Evolutionary conservation across 2,329 filamentous ascomycete species (phyloP).

Genomic region (Microcyclosporella mali): DNA sequence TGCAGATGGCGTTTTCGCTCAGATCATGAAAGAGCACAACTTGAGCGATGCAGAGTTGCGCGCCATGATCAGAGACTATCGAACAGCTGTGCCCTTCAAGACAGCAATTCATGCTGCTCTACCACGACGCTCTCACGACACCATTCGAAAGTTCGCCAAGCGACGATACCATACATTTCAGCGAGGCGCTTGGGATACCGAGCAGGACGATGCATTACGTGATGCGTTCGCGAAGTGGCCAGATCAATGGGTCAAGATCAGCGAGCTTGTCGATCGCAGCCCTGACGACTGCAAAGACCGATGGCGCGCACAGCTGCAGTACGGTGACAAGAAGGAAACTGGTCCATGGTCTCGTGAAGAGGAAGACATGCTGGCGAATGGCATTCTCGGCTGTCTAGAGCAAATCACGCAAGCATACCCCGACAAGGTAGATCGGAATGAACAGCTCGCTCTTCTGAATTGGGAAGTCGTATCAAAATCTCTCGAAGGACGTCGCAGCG

Average conservation of each 20-base stretch:
- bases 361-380: constrained; percentile 47
- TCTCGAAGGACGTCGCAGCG: constrained; percentile 57
- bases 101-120: constrained; percentile 24
- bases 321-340: constrained; percentile 47
- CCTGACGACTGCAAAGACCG: constrained; percentile 63
- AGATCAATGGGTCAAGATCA: constrained; percentile 58
- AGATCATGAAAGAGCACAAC: constrained; percentile 12
- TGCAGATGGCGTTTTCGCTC: constrained; percentile 23
- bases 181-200: constrained; percentile 53
- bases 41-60: constrained; percentile 18
- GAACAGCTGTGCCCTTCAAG: constrained; percentile 30
- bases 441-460: constrained; percentile 46
- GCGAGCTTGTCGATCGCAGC: constrained; percentile 56
- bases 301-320: constrained; percentile 62
- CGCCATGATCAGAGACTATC: constrained; percentile 20
- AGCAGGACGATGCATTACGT: constrained; percentile 53
- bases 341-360: constrained; percentile 58
- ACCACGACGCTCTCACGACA: constrained; percentile 29
- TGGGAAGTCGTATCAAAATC: constrained; percentile 60
- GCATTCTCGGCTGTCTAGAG: constrained; percentile 50
- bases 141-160: constrained; percentile 44
- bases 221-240: constrained; percentile 44
- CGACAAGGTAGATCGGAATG: not conserved
- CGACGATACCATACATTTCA: constrained; percentile 60
- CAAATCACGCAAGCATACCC: constrained; percentile 38